phyloP scores from a whole-genome alignment of 2,329 filamentous ascomycete species.

The Exophiala lecanii-corni region DNA sequence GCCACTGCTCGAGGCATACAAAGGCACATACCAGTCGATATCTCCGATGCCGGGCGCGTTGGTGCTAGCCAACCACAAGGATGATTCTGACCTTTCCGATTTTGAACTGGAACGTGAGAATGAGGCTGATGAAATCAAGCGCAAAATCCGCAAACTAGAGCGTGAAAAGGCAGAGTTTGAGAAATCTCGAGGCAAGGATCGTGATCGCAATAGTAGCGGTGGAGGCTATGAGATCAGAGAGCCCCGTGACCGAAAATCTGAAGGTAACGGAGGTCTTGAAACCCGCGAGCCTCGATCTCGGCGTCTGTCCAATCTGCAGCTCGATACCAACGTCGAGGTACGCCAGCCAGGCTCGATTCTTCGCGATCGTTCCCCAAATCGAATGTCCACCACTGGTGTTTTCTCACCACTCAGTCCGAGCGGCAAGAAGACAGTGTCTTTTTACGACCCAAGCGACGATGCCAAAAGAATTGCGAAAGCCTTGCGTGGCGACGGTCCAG shows the following conservation, averaged over 20 bases:
- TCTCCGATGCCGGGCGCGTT: slow-evolving; percentile 88
- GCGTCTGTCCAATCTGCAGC: slow-evolving; percentile 8
- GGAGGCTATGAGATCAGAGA: slow-evolving; percentile 6
- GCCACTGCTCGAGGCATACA: slow-evolving; percentile 85
- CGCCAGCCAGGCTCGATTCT: slow-evolving; percentile 12
- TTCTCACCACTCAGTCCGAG: slow-evolving; percentile 12
- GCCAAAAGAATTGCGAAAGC: slow-evolving; percentile 71
- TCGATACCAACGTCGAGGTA: slow-evolving; percentile 17
- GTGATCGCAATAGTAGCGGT: not conserved
- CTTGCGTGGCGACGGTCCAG: slow-evolving; percentile 57
- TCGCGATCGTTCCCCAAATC: slow-evolving; percentile 9
- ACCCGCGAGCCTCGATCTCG: slow-evolving; percentile 13
- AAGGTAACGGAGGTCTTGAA: slow-evolving; percentile 2
- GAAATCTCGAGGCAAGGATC: not conserved
- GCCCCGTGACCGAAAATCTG: slow-evolving; percentile 1
- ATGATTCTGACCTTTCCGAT: slow-evolving; percentile 51
- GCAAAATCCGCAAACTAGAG: slow-evolving; percentile 29
- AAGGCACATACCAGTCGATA: slow-evolving; percentile 87
- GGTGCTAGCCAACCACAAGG: slow-evolving; percentile 53
- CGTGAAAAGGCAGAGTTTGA: slow-evolving; percentile 32
- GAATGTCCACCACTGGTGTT: slow-evolving; percentile 10
- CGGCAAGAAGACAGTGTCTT: slow-evolving; percentile 54
- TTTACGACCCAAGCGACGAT: slow-evolving; percentile 79
- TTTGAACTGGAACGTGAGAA: slow-evolving; percentile 32
- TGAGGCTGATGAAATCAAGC: slow-evolving; percentile 33